These are phyloP conservation scores for Nicotiana otophora DNA, from an alignment of 257 asterid genomes.

Conservation along the genomic window DNA sequence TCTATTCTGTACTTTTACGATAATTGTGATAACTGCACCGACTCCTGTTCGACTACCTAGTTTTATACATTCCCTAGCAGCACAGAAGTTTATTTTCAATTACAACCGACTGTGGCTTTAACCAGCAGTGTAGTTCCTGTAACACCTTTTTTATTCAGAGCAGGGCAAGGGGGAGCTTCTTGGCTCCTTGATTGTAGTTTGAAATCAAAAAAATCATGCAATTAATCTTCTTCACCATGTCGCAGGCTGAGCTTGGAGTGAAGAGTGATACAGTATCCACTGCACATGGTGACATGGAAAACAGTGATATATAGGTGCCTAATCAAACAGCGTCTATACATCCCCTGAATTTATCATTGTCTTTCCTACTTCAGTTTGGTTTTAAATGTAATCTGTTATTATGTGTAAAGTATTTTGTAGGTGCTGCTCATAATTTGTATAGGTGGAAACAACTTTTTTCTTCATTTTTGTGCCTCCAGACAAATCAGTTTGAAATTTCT, in stretches of 20 bases:
- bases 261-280: conserved; percentile 30
- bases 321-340: not conserved
- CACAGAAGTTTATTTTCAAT: not conserved
- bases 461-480: not conserved
- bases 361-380: not conserved
- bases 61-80: not conserved
- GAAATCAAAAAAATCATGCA: not conserved
- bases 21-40: not conserved
- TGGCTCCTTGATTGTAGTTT: not conserved
- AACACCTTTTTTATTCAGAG: not conserved
- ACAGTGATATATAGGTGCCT: conserved; percentile 24
- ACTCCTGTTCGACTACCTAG: not conserved
- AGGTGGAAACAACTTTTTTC: not conserved
- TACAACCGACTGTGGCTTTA: not conserved
- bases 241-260: conserved; percentile 57
- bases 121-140: not conserved
- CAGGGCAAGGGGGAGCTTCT: not conserved
- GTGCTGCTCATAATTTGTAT: not conserved
- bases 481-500: not conserved
- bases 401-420: not conserved
- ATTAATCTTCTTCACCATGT: not conserved
- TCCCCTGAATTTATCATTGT: not conserved
- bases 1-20: not conserved
- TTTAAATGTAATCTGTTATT: not conserved
- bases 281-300: conserved; percentile 18